Percentiles rank a stretch among this genome's conserved stretches.
These are phyloP conservation scores for Penicillium fimorum DNA, from an alignment of 495 filamentous ascomycete species.

Conservation along the genomic window DNA sequence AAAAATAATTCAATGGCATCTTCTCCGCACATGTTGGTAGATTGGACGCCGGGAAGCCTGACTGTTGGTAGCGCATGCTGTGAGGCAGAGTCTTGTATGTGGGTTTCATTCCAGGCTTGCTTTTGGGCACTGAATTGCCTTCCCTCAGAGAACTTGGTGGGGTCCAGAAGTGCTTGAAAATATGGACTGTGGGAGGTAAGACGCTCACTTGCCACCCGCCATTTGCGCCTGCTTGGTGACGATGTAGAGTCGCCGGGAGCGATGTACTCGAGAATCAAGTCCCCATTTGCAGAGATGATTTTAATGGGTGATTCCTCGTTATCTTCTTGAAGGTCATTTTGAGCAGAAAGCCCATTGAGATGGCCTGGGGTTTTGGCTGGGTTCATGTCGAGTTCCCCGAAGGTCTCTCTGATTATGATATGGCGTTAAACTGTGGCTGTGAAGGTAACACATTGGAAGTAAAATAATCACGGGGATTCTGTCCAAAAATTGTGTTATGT, in stretches of 20 bases:
- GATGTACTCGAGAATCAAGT: constrained; percentile 39
- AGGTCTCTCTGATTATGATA: not conserved
- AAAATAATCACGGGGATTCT: not conserved
- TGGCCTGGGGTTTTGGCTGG: constrained; percentile 4
- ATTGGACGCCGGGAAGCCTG: constrained; percentile 23
- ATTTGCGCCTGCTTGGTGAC: constrained; percentile 21
- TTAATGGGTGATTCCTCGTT: not conserved
- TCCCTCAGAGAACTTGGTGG: constrained; percentile 49
- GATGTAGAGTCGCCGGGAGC: constrained; percentile 6
- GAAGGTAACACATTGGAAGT: not conserved
- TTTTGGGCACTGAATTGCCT: constrained; percentile 34
- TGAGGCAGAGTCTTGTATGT: not conserved
- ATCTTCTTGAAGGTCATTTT: not conserved
- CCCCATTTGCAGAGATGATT: constrained; percentile 31
- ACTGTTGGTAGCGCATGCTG: constrained; percentile 28
- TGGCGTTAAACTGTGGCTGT: not conserved
- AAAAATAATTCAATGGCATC: constrained; percentile 42
- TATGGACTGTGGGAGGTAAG: constrained; percentile 42
- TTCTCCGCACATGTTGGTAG: constrained; percentile 29
- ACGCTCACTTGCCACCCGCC: constrained; percentile 37
- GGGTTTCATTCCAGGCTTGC: constrained; percentile 11
- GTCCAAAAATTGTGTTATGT: not conserved
- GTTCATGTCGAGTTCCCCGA: not conserved
- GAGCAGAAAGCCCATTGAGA: not conserved
- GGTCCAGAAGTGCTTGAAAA: constrained; percentile 47